Evolutionary conservation across 805 yeast species (phyloP).

Genomic region (Saturnispora halmiae): DNA sequence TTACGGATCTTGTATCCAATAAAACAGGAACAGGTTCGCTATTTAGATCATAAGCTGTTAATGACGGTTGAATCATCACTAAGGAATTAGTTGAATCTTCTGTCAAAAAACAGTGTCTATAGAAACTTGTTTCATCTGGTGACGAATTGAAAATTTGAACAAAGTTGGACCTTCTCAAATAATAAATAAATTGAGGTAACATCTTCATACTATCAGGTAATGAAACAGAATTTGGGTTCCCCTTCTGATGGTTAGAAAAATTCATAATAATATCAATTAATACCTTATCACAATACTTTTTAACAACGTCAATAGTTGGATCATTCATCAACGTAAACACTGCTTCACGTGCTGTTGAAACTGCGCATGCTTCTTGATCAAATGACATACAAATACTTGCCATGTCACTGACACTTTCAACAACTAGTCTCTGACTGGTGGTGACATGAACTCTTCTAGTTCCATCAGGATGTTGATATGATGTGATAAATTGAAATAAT

Average conservation of each 20-base stretch:
- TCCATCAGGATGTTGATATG: conserved; percentile 55
- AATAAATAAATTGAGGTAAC: conserved; percentile 61
- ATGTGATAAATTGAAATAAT: conserved; percentile 45
- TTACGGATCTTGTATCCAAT: conserved; percentile 53
- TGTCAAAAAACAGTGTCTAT: conserved; percentile 51
- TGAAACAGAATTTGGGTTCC: conserved; percentile 39
- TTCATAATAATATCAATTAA: conserved; percentile 39
- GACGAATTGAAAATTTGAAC: conserved; percentile 59
- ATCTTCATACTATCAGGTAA: conserved; percentile 41
- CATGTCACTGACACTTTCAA: conserved; percentile 29
- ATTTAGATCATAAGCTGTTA: conserved; percentile 49
- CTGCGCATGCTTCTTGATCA: conserved; percentile 65
- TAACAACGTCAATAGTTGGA: conserved; percentile 30
- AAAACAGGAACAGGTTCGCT: conserved; percentile 55
- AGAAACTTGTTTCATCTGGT: conserved; percentile 63
- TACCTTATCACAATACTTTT: conserved; percentile 42
- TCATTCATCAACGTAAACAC: conserved; percentile 34
- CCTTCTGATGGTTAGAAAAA: conserved; percentile 40
- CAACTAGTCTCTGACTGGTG: conserved; percentile 39
- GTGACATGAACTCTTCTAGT: conserved; percentile 52
- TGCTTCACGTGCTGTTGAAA: conserved; percentile 48
- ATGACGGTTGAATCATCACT: conserved; percentile 62
- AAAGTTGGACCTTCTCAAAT: conserved; percentile 57
- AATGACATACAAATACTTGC: conserved; percentile 36
- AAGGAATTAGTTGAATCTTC: conserved; percentile 55